Evolutionary conservation across 768 basidiomycete species (phyloP), one percentile per base, ranked within the genome.

Genomic region (Termitomyces sp.): DNA sequence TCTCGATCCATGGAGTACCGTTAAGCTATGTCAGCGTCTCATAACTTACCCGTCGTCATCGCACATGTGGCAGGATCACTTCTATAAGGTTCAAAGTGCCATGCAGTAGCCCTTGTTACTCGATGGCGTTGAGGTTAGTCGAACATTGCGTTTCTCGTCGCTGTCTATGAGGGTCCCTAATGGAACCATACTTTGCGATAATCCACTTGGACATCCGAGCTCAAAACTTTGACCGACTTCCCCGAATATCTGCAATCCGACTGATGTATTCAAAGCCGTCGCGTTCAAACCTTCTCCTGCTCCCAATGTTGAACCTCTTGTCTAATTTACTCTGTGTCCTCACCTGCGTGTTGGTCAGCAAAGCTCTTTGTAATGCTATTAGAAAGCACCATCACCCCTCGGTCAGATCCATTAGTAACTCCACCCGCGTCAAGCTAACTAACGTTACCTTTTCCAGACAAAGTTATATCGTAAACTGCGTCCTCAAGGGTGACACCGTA

Each of bases 391-490:
- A 46, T 52, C 55, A 20, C 55, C 48, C 34, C n/a, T 31, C n/a
- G 55, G 49, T 57, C 15, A 53, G 52, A 9, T 15, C 31, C 36
- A 8, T 6, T 20, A 20, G 18, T 13, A 37, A 44, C n/a, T 48
- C 6, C 16, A 27, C 5, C 31, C 31, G n/a, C 7, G 13, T 27
- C 16, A 47, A 30, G 5, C 41, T 31, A 6, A 22, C 12, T 34
- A 33, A 37, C 12, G 18, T 24, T 33, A 24, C 22, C n/a, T 31
- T 36, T 30, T 4, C 11, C 30, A 75, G 80, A 78, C 20, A 82
- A 81, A 70, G 75, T 81, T n/a, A 81, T 81, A 69, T 86, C 49
- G 78, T 86, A 42, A 86, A n/a, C 85, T 18, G 83, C 84, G 33
- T 84, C 83, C 6, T 85, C 85, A 15, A 79, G 12, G 78, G 77